Percentiles rank a stretch among this genome's conserved stretches.
Conservation (phyloP, 352 stramenopile genomes). For the Elongisporangium anandrum region DNA sequence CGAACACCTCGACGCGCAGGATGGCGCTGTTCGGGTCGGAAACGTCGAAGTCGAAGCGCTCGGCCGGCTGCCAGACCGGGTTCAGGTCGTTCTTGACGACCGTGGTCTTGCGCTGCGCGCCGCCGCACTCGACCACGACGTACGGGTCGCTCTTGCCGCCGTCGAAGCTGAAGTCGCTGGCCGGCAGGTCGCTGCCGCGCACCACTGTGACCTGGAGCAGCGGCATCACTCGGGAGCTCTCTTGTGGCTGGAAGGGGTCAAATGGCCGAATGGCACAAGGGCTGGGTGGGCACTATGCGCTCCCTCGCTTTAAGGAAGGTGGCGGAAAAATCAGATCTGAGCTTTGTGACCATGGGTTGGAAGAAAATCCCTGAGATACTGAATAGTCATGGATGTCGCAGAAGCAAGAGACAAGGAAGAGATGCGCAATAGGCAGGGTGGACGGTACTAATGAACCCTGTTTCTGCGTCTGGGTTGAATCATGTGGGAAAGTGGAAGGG, state of each 20-base stretch:
- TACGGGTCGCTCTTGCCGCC: constrained; percentile 75
- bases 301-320: neutral
- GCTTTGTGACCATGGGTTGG: neutral
- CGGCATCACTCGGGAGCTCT: too few relatives aligned
- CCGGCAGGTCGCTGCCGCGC: constrained; percentile 43
- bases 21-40: constrained; percentile 33
- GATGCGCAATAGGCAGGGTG: neutral
- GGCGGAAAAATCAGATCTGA: neutral
- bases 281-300: neutral
- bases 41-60: constrained; percentile 59
- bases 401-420: neutral
- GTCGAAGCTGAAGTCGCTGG: constrained; percentile 50
- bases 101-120: constrained; percentile 45
- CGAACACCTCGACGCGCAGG: constrained; percentile 52
- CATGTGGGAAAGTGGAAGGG: neutral
- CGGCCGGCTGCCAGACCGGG: constrained; percentile 51
- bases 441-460: neutral
- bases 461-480: neutral
- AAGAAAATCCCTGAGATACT: neutral
- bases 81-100: constrained; percentile 66
- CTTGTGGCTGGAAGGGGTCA: neutral
- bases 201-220: constrained; percentile 48
- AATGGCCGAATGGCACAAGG: neutral
- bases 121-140: constrained; percentile 51
- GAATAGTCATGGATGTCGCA: neutral